Base-by-base conservation (phyloP, 2,329 filamentous ascomycete species). In the Bipolaris zeicola region DNA sequence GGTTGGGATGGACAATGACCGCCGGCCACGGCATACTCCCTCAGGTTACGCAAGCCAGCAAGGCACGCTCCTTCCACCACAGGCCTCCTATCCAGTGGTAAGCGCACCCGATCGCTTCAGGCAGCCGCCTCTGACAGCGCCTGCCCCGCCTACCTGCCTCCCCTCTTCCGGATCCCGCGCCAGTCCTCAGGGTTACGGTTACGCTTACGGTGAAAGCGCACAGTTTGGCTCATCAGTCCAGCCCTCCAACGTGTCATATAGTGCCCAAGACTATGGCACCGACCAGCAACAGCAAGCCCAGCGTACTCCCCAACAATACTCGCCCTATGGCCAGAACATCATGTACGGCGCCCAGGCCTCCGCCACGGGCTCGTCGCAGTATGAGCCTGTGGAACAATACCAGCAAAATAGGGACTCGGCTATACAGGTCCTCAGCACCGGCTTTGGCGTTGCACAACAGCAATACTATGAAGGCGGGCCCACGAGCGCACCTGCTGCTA, bases 351-450 rank as follows among this genome's bases (percentile, higher is more conserved):
- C 67, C 58, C 73, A 74, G 64, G 65, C 69, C 57, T 56, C 70
- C 52, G 67, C 72, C 58, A 61, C 75, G 81, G 80, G 78, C 76
- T 85, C 80, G 82, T 89, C 78, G 58, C 77, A 82, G 66, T 96
- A 96, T 80, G 90, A 94, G 77, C 80, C 86, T 72, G 86, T 88
- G 74, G 84, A 87, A 78, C 88, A 88, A 72, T 96, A 92, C 80
- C 84, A 88, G 80, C 90, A 92, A 73, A 85, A 89, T 59, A 71
- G 71, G 60, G 70, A 73, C 78, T 86, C 89, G 82, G 86, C 85
- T 59, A 85, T 95, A 79, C 89, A 92, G 75, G 90, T 92, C 79
- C 83, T 93, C 76, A 80, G 87, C 73, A 87, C 79, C 72, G 83
- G 83, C 73, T 86, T 92, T 76, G 83, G 85, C 59, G 83, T 88